Evolutionary conservation across 2,329 filamentous ascomycete genomes (phyloP).

Genomic region (Talaromyces marneffei): DNA sequence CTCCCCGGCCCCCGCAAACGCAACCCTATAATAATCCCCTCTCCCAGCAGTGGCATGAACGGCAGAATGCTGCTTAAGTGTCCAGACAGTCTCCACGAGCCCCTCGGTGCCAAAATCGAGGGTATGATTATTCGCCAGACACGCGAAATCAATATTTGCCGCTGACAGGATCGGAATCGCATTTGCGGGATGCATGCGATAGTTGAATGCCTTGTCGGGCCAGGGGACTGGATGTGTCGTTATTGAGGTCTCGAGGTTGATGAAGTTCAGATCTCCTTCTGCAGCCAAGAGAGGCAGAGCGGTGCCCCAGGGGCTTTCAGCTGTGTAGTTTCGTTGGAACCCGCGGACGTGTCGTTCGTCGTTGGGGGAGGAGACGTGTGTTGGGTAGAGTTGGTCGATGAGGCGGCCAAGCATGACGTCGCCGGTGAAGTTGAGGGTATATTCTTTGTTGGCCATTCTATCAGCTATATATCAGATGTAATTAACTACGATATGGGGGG

Average conservation of each 20-base stretch:
- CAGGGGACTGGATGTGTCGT: slow-evolving; percentile 29
- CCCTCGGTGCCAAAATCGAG: slow-evolving; percentile 34
- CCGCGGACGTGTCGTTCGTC: slow-evolving; percentile 20
- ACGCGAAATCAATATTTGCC: slow-evolving; percentile 30
- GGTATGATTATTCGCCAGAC: slow-evolving; percentile 38
- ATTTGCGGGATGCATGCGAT: slow-evolving; percentile 38
- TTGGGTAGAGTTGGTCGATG: slow-evolving; percentile 35
- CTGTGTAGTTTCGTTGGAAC: slow-evolving; percentile 22
- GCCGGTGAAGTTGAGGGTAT: slow-evolving; percentile 30
- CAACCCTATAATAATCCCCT: slow-evolving; percentile 24
- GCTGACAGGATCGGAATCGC: slow-evolving; percentile 24
- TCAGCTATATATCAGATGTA: background rate
- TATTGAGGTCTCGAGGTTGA: slow-evolving; percentile 38
- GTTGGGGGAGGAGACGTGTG: slow-evolving; percentile 26
- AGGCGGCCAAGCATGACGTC: slow-evolving; percentile 42
- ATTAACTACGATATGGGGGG: too few relatives aligned
- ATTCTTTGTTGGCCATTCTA: slow-evolving; percentile 13
- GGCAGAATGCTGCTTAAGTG: slow-evolving; percentile 17
- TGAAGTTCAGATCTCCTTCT: slow-evolving; percentile 30
- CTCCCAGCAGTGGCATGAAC: background rate
- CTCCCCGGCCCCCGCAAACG: slow-evolving; percentile 30
- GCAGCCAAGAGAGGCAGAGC: slow-evolving; percentile 26
- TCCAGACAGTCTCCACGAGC: slow-evolving; percentile 30
- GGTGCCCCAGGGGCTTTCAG: slow-evolving; percentile 31
- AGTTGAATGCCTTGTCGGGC: slow-evolving; percentile 38